phyloP scores from a whole-genome alignment of 2,329 filamentous ascomycete species.

The Epichloe gansuensis region DNA sequence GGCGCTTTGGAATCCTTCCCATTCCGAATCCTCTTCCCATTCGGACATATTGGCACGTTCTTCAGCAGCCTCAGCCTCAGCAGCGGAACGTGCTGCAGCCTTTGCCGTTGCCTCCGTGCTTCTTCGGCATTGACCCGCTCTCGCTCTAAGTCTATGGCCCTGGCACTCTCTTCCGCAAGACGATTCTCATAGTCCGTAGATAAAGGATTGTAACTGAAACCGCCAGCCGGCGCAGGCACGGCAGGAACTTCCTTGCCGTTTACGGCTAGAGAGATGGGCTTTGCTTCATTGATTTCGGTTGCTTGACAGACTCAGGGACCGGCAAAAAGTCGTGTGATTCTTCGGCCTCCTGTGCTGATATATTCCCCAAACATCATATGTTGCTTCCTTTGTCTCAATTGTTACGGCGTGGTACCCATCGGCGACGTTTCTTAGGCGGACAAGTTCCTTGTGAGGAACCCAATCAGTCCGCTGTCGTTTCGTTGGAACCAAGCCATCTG shows the following conservation, averaged over 20 bases:
- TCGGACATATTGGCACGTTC: conserved; percentile 51
- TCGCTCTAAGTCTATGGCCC: conserved; percentile 68
- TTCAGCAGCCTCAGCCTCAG: conserved; percentile 63
- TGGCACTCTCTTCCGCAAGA: conserved; percentile 60
- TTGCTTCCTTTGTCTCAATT: conserved; percentile 45
- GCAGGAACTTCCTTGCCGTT: conserved; percentile 70
- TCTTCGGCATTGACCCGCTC: conserved; percentile 57
- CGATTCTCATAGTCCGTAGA: conserved; percentile 78
- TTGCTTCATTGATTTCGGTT: conserved; percentile 63
- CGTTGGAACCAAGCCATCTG: conserved; percentile 57
- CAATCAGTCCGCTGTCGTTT: conserved; percentile 72
- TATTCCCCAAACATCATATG: conserved; percentile 69
- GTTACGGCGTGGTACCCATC: conserved; percentile 52
- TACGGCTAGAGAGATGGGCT: conserved; percentile 71
- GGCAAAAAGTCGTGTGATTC: conserved; percentile 46
- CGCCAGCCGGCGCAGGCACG: conserved; percentile 66
- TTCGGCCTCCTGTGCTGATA: conserved; percentile 26
- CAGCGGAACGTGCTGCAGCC: conserved; percentile 56
- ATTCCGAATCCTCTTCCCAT: conserved; percentile 82
- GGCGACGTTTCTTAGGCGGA: conserved; percentile 65
- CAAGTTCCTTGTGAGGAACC: conserved; percentile 74
- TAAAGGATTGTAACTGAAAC: conserved; percentile 84
- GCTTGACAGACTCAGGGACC: conserved; percentile 51
- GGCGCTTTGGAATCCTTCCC: conserved; percentile 82
- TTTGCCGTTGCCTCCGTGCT: conserved; percentile 53